These are phyloP conservation scores for Candida freyschussii DNA, from an alignment of 1,139 yeast species.

Conservation along the genomic window DNA sequence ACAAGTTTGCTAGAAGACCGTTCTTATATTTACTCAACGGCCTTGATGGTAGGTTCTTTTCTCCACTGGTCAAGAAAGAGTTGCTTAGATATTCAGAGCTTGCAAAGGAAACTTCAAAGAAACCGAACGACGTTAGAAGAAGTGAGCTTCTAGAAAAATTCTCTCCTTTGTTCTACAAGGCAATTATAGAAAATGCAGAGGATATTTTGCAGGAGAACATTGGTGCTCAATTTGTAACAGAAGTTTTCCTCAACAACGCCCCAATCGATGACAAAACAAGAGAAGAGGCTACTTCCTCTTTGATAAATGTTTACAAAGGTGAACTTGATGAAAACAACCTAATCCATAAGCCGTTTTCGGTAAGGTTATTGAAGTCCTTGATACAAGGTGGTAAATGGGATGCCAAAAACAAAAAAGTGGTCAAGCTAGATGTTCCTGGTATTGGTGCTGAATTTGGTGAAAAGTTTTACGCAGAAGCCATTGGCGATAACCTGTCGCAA, in stretches of 20 bases:
- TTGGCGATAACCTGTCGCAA: conserved; percentile 39
- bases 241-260: conserved; percentile 59
- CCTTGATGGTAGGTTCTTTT: conserved; percentile 76
- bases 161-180: conserved; percentile 58
- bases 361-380: conserved; percentile 72
- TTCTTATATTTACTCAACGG: conserved; percentile 78
- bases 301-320: conserved; percentile 60
- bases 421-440: conserved; percentile 43
- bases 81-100: conserved; percentile 56
- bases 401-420: conserved; percentile 49
- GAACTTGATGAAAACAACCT: conserved; percentile 71
- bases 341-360: conserved; percentile 66
- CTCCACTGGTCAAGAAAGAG: conserved; percentile 61
- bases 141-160: conserved; percentile 61
- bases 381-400: conserved; percentile 84
- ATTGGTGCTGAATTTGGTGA: conserved; percentile 64
- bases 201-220: conserved; percentile 61
- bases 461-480: conserved; percentile 47
- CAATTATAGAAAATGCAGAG: conserved; percentile 43
- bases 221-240: conserved; percentile 81
- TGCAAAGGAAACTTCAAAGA: conserved; percentile 76
- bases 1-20: conserved; percentile 86
- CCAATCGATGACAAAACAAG: conserved; percentile 41
- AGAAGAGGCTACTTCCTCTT: conserved; percentile 46
- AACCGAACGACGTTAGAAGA: conserved; percentile 76